Conservation (phyloP, 169 alveolate species). For the Cryptosporidium xiaoi region DNA sequence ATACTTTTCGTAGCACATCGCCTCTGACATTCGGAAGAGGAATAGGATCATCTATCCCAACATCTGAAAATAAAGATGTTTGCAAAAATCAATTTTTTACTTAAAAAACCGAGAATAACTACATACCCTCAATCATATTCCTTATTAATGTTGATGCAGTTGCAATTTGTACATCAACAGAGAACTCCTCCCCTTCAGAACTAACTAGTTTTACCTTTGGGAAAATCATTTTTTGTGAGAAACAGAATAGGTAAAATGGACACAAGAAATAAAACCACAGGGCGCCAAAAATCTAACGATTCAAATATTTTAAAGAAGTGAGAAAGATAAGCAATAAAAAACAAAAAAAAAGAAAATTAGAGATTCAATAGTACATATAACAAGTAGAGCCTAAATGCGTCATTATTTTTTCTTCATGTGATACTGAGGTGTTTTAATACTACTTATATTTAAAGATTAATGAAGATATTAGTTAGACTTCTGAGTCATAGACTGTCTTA, state of each 20-base stretch:
- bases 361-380: too few species aligned
- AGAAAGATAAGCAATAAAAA: background rate
- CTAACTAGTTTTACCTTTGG: slow-evolving; percentile 86
- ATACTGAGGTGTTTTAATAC: background rate
- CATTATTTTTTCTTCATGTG: too few species aligned
- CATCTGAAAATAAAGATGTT: slow-evolving; percentile 76
- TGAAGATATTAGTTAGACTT: slow-evolving; percentile 1
- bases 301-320: background rate
- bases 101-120: background rate
- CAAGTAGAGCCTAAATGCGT: too few species aligned
- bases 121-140: slow-evolving; percentile 89
- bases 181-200: slow-evolving; percentile 90
- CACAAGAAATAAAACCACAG: background rate
- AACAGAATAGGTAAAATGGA: background rate
- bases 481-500: slow-evolving; percentile 65
- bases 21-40: slow-evolving; percentile 93
- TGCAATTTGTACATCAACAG: slow-evolving; percentile 90
- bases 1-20: slow-evolving; percentile 87
- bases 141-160: slow-evolving; percentile 87
- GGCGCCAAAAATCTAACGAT: slow-evolving; percentile 1
- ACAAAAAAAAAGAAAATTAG: background rate
- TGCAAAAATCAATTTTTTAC: background rate
- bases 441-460: background rate
- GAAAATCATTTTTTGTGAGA: slow-evolving; percentile 23
- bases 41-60: slow-evolving; percentile 91